Evolutionary conservation across 192 early-diverging fungal genomes (phyloP), one percentile per base, ranked within the genome.

Genomic region (Coemansia sp.): DNA sequence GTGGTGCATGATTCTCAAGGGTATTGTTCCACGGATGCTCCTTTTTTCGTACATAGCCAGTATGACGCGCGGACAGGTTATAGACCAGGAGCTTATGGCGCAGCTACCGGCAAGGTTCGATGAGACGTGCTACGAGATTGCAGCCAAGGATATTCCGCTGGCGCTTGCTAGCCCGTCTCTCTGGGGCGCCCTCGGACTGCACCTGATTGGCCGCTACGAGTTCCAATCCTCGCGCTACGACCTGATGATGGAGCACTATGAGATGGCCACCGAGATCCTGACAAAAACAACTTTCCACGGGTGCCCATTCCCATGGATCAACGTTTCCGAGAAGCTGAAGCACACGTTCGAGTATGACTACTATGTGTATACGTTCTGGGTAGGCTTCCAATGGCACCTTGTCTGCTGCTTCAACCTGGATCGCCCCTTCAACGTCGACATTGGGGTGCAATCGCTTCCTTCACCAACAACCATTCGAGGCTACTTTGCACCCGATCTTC

Each of bases 1-100:
- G 38, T 81, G 78, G 78, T 75, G 59, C 61, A 81, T 81, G 78
- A 71, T 81, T n/a, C 73, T 74, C 60, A 74, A 72, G 62, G 78
- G 78, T 9, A 70, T 81, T 4, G 62, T 81, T 22, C 78, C 78
- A 34, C 72, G 78, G 6, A 75, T 81, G 20, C 41, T 68, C 25
- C 62, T 81, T 13, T 81, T 74, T 50, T 64, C 72, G 0, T 74
- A 75, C 40, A 71, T 81, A 32, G 65, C 78, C 56, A 75, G 78
- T 52, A 81, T 74, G 69, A 67, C 73, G 34, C 78, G 78, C 32
- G 73, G 78, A 33, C 72, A 74, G 41, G 78, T 62, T 11, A 67
- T 74, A 15, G 65, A 74, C 25, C 60, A 61, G 1, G 66, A 74
- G 48, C 64, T 81, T 36, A 62, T 68, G 69, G 63, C 53, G 46